Percentiles rank a stretch among this genome's conserved stretches.
phyloP scores from a whole-genome alignment of 2,329 filamentous ascomycete species.

The Cercospora beticola region DNA sequence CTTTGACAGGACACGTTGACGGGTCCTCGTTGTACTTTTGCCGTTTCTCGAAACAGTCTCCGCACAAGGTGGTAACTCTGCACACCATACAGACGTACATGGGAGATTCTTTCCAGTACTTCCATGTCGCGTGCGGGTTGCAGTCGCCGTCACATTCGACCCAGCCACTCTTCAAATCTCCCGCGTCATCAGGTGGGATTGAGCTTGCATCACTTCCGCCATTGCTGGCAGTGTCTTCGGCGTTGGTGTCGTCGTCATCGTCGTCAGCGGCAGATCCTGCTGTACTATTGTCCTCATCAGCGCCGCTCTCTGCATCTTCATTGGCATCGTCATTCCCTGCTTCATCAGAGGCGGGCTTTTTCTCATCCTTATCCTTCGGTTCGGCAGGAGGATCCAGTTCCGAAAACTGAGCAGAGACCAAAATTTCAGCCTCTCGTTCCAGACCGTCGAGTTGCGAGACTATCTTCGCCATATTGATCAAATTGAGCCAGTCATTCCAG shows the following conservation, averaged over 20 bases:
- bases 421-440: slow-evolving; percentile 3
- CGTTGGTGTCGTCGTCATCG: neutral
- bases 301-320: neutral
- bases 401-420: slow-evolving; percentile 5
- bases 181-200: neutral
- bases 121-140: neutral
- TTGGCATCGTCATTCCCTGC: neutral
- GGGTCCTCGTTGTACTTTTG: neutral
- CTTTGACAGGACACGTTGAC: neutral
- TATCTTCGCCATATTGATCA: slow-evolving; percentile 7
- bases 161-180: neutral
- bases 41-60: slow-evolving; percentile 1
- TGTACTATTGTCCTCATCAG: neutral
- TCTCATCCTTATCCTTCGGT: neutral
- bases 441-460: slow-evolving; percentile 7
- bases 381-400: neutral
- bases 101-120: slow-evolving; percentile 1
- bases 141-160: slow-evolving; percentile 9
- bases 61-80: neutral
- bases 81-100: slow-evolving; percentile 9
- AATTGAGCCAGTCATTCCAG: slow-evolving; percentile 11
- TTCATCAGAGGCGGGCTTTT: neutral
- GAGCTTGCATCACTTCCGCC: neutral
- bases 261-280: neutral
- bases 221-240: neutral